Evolutionary conservation across 2,329 filamentous ascomycete genomes (phyloP), one percentile per base, ranked within the genome.

Genomic region (Mariannaea sp.): DNA sequence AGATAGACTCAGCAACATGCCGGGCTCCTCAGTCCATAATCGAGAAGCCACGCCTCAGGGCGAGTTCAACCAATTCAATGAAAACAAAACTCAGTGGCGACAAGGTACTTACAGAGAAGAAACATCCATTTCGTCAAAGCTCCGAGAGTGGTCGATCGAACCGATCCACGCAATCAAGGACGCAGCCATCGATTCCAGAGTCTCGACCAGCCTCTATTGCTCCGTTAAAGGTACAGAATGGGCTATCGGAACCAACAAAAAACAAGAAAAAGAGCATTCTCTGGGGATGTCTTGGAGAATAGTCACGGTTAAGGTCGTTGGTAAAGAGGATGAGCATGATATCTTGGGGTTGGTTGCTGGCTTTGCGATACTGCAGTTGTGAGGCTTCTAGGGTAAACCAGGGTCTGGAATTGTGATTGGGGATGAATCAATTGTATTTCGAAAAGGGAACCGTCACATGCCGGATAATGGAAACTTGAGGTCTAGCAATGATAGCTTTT

Each of bases 101-200:
- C 20, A 40, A 19, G 19, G 2, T 14, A 13, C 2, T 32, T 10
- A 17, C 32, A 9, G 45, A 53, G 10, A 49, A 27, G 24, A 49
- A 16, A 30, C 33, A 33, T 3, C 32, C 38, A 7, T 12, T 26
- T 13, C 44, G 24, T 2, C 16, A 14, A 27, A 53, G 51, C 27
- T 44, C 48, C 16, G 51, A 53, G n/a, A 53, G 51, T 13, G 33
- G 26, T 13, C 50, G 50, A 2, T 53, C 44, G 3, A 38, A 16
- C 35, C 26, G 33, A 3, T 53, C 44, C 8, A 32, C 12, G 35
- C 32, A 14, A 27, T 48, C 45, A 10, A 33, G n/a, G 5, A 35
- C 39, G 20, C 29, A 16, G 14, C 26, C 30, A 19, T 29, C 14
- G 6, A 13, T n/a, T 14, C 22, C 13, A 14, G 26, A 24, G 12